Evolutionary conservation across 495 filamentous ascomycete genomes (phyloP).

Genomic region (Penicillium silybi): DNA sequence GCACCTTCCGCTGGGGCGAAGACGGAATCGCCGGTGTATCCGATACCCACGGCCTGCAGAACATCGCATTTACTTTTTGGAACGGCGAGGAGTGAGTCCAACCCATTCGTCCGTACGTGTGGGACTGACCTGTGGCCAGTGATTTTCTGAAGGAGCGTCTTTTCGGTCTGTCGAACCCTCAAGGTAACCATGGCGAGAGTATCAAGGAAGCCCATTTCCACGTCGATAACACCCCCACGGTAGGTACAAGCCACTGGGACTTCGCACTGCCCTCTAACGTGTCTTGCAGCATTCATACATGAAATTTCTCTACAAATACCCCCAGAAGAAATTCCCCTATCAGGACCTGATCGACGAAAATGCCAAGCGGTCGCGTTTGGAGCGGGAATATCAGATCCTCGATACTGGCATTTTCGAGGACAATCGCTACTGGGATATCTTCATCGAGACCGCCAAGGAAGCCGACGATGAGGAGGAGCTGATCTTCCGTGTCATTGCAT

Average conservation of each 20-base stretch:
- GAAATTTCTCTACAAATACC: constrained; percentile 98
- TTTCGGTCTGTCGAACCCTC: constrained; percentile 90
- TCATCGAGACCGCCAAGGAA: constrained; percentile 95
- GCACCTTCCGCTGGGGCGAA: constrained; percentile 91
- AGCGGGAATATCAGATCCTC: constrained; percentile 85
- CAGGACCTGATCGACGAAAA: constrained; percentile 82
- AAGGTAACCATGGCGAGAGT: constrained; percentile 95
- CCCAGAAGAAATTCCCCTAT: constrained; percentile 88
- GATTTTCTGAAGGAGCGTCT: constrained; percentile 90
- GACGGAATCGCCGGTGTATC: constrained; percentile 96
- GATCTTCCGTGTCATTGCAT: constrained; percentile 90
- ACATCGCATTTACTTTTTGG: constrained; percentile 95
- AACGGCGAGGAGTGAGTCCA: constrained; percentile 84
- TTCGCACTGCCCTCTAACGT: background rate
- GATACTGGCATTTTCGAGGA: constrained; percentile 93
- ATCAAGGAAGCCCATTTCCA: constrained; percentile 97
- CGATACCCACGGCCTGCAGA: constrained; percentile 83
- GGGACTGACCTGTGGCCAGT: constrained; percentile 37
- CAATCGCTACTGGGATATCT: constrained; percentile 92
- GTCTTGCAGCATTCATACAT: constrained; percentile 83
- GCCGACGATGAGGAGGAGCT: constrained; percentile 83
- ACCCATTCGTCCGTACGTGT: background rate
- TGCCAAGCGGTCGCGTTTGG: constrained; percentile 64
- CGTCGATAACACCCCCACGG: constrained; percentile 81
- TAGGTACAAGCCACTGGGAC: constrained; percentile 11